phyloP scores from a whole-genome alignment of 2,329 filamentous ascomycete species.

The Mollisia scopiformis region DNA sequence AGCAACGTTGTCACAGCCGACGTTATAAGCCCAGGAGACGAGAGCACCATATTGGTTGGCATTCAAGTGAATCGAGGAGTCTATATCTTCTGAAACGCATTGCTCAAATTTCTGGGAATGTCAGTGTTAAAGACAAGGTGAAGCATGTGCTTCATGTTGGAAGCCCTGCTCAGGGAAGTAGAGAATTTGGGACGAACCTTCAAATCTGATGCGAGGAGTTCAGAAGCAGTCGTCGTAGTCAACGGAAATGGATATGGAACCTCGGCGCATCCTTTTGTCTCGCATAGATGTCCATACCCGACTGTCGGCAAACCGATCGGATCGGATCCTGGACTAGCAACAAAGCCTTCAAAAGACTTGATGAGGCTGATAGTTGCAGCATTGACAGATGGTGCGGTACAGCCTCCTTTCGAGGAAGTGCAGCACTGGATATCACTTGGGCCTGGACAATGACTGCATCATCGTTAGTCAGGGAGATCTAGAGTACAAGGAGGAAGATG shows the following conservation, averaged over 20 bases:
- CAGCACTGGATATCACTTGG: not conserved
- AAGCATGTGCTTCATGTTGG: too few species aligned
- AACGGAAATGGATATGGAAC: slow-evolving; percentile 50
- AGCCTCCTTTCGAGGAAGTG: not conserved
- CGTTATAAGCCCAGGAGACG: slow-evolving; percentile 54
- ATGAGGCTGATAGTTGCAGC: slow-evolving; percentile 39
- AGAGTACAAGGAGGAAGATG: not conserved
- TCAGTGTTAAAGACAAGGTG: too few species aligned
- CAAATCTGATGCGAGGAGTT: slow-evolving; percentile 46
- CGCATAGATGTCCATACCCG: slow-evolving; percentile 54
- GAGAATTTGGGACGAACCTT: slow-evolving; percentile 27
- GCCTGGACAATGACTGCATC: not conserved
- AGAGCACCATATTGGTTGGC: slow-evolving; percentile 56
- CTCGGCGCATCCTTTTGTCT: slow-evolving; percentile 45
- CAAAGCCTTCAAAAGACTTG: slow-evolving; percentile 42
- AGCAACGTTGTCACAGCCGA: slow-evolving; percentile 46
- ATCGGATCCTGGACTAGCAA: slow-evolving; percentile 29
- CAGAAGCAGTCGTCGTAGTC: slow-evolving; percentile 42
- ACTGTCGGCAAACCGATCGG: slow-evolving; percentile 42
- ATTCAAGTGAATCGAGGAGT: slow-evolving; percentile 44
- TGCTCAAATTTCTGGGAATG: slow-evolving; percentile 31
- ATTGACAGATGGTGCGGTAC: slow-evolving; percentile 34
- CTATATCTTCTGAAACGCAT: slow-evolving; percentile 43
- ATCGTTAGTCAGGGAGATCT: not conserved
- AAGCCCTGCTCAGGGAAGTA: slow-evolving; percentile 20